Conservation (phyloP, 1,139 yeast species). For the Lodderomyces orthopsilosis region DNA sequence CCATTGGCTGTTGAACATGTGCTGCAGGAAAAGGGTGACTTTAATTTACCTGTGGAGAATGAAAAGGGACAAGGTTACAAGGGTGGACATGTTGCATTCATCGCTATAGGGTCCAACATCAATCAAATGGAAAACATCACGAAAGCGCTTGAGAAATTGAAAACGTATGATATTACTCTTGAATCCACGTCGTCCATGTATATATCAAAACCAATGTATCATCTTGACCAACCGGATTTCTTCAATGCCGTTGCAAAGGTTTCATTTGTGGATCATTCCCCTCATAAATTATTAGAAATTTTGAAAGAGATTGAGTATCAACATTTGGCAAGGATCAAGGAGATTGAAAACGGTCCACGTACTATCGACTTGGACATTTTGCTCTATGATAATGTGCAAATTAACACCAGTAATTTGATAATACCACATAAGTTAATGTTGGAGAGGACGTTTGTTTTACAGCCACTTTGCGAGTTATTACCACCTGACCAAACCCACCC, state of each 20-base stretch:
- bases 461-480: slow-evolving; percentile 80
- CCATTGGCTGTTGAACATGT: slow-evolving; percentile 18
- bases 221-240: slow-evolving; percentile 74
- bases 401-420: slow-evolving; percentile 56
- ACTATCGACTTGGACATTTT: slow-evolving; percentile 85
- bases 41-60: slow-evolving; percentile 36
- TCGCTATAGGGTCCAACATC: slow-evolving; percentile 85
- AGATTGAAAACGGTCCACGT: slow-evolving; percentile 88
- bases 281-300: slow-evolving; percentile 57
- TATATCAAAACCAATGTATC: slow-evolving; percentile 92
- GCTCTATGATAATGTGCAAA: slow-evolving; percentile 58
- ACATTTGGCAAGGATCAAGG: slow-evolving; percentile 67
- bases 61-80: slow-evolving; percentile 6
- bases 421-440: slow-evolving; percentile 88
- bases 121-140: slow-evolving; percentile 61
- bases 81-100: slow-evolving; percentile 53
- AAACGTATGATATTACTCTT: slow-evolving; percentile 44
- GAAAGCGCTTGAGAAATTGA: slow-evolving; percentile 53
- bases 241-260: slow-evolving; percentile 78
- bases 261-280: slow-evolving; percentile 48
- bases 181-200: slow-evolving; percentile 72
- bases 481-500: slow-evolving; percentile 70
- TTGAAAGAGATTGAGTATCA: slow-evolving; percentile 78
- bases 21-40: slow-evolving; percentile 3
- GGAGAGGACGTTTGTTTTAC: slow-evolving; percentile 85